These are phyloP conservation scores for Botrytis byssoidea DNA, from an alignment of 2,329 filamentous ascomycete species.

Conservation along the genomic window DNA sequence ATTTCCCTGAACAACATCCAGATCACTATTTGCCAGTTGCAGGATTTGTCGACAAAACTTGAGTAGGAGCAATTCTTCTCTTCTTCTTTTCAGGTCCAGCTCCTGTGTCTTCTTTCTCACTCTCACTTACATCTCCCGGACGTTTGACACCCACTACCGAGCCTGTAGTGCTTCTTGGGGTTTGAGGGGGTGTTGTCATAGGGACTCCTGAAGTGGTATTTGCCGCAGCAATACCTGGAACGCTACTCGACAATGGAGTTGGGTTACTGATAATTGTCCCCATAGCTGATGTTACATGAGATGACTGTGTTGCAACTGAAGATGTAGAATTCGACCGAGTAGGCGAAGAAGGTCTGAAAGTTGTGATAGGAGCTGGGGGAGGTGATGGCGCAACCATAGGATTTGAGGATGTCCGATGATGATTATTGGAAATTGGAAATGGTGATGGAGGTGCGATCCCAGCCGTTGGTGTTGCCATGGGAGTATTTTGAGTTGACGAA, in stretches of 20 bases:
- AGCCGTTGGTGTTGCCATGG: slow-evolving; percentile 68
- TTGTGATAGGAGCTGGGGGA: slow-evolving; percentile 55
- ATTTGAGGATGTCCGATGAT: slow-evolving; percentile 55
- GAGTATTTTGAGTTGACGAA: slow-evolving; percentile 63
- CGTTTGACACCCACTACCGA: slow-evolving; percentile 55
- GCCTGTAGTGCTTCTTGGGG: slow-evolving; percentile 63
- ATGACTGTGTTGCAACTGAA: slow-evolving; percentile 68
- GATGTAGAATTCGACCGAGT: slow-evolving; percentile 83
- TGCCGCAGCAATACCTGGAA: slow-evolving; percentile 74
- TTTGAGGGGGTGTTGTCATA: slow-evolving; percentile 87
- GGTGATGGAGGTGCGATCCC: slow-evolving; percentile 60
- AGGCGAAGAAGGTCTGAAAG: slow-evolving; percentile 67
- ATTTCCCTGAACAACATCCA: neutral
- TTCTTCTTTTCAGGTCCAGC: slow-evolving; percentile 51
- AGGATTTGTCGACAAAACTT: neutral
- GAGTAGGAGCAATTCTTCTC: slow-evolving; percentile 68
- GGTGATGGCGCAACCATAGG: slow-evolving; percentile 58
- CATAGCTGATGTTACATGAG: slow-evolving; percentile 43
- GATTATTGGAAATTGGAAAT: slow-evolving; percentile 48
- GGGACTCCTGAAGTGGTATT: slow-evolving; percentile 54
- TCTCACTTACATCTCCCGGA: slow-evolving; percentile 51
- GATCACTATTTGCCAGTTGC: neutral
- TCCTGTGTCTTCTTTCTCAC: slow-evolving; percentile 54
- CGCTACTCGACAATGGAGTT: slow-evolving; percentile 71
- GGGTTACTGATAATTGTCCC: slow-evolving; percentile 68